Evolutionary conservation across 2,329 filamentous ascomycete genomes (phyloP), one percentile per base, ranked within the genome.

Genomic region (Aspergillus niger): DNA sequence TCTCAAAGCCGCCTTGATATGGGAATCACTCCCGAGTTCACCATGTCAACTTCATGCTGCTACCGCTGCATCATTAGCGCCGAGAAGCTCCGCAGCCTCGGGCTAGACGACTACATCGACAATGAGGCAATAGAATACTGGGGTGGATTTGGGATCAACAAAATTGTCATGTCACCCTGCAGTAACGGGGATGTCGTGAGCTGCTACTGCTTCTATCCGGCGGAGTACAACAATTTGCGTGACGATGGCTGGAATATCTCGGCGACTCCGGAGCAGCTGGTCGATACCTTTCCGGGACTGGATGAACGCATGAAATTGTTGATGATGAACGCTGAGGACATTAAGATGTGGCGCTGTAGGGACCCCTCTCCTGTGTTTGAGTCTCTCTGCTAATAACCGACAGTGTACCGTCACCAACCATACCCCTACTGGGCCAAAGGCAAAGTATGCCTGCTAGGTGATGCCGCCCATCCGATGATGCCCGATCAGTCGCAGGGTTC

Each of bases 111-210:
- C 53, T 76, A 73, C 53, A 73, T 75, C 47, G 69, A 72, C 50
- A 71, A 73, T 41, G 71, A 68, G 4, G 67, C 69, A 1, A 68
- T 71, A 39, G 69, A 70, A 36, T 71, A 69, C 61, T 71, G 69
- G 67, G 77, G 76, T 11, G 76, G 76, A 1, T 71, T 73, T 48
- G 75, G 72, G 17, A 74, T 77, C 41, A 67, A 77, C 63, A 79
- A 78, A 64, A 78, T 79, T 26, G 75, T 79, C 26, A 71, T 75
- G 58, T 78, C 76, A 0, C 72, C 75, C 3, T 79, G 76, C 52
- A 70, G 70, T 47, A 71, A 74, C 30, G 74, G 74, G 10, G 70
- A 77, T 17, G 65, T 79, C 1, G 68, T 76, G 15, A 73, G 68
- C 11, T 80, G 73, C 59, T 79, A 78, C 62, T 78, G 76, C 66